These are phyloP conservation scores for Cryptococcus wingfieldii DNA, from an alignment of 1,284 basidiomycete genomes.

Conservation along the genomic window DNA sequence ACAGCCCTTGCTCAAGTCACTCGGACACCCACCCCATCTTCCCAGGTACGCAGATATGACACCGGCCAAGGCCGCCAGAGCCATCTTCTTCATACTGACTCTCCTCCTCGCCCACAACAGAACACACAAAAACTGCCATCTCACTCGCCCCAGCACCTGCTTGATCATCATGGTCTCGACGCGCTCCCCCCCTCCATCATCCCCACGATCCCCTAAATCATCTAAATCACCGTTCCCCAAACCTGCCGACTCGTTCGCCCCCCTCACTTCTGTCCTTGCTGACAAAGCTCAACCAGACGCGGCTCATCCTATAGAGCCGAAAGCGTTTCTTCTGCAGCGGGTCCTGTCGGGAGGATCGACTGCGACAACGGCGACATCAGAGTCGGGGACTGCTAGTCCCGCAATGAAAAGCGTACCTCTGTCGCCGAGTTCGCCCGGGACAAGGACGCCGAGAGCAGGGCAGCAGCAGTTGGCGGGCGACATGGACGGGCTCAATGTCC, in stretches of 20 bases:
- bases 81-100: no score
- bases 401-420: constrained; percentile 10
- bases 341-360: constrained; percentile 21
- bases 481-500: constrained; percentile 22
- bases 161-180: constrained; percentile 3
- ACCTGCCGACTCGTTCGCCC: constrained; percentile 5
- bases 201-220: constrained; percentile 7
- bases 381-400: constrained; percentile 9
- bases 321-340: constrained; percentile 17
- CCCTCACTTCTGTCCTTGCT: constrained; percentile 9
- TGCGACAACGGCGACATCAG: constrained; percentile 13
- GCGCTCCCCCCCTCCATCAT: constrained; percentile 6
- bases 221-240: constrained; percentile 6
- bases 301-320: not conserved
- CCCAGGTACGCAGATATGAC: no score
- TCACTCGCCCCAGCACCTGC: no score
- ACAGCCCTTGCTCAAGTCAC: no score
- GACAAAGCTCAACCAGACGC: constrained; percentile 7
- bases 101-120: no score
- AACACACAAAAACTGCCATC: no score
- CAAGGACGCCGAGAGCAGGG: constrained; percentile 23
- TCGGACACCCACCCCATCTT: no score
- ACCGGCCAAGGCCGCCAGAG: no score
- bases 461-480: constrained; percentile 15
- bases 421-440: constrained; percentile 27